These are phyloP conservation scores for Deakozyma indianensis DNA, from an alignment of 805 yeast genomes.

Conservation along the genomic window DNA sequence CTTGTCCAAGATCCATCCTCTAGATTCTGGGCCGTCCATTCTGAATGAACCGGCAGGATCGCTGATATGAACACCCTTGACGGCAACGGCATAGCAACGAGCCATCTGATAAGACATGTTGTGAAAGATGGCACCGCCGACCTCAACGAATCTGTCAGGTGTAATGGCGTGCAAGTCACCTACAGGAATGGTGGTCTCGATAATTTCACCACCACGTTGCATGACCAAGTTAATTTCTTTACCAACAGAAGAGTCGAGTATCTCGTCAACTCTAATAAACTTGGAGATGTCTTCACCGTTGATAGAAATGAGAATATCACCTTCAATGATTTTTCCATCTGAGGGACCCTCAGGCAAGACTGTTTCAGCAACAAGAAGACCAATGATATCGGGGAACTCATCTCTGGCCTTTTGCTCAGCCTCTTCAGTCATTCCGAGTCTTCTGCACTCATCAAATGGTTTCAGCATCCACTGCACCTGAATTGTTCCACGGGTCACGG, in stretches of 20 bases:
- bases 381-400: slow-evolving; percentile 58
- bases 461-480: slow-evolving; percentile 80
- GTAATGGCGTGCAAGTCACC: slow-evolving; percentile 73
- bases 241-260: slow-evolving; percentile 60
- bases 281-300: slow-evolving; percentile 50
- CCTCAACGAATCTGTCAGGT: slow-evolving; percentile 67
- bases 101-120: slow-evolving; percentile 83
- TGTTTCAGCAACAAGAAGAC: slow-evolving; percentile 70
- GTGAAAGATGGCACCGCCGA: slow-evolving; percentile 78
- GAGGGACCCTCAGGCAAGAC: slow-evolving; percentile 81
- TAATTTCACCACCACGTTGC: slow-evolving; percentile 60
- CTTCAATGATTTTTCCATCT: slow-evolving; percentile 57
- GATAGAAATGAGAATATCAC: slow-evolving; percentile 68
- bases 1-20: slow-evolving; percentile 72
- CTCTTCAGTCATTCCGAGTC: slow-evolving; percentile 67
- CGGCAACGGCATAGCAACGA: slow-evolving; percentile 69
- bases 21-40: slow-evolving; percentile 29
- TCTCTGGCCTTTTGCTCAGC: slow-evolving; percentile 59
- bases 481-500: slow-evolving; percentile 78
- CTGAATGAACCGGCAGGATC: slow-evolving; percentile 65
- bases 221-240: slow-evolving; percentile 38
- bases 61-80: slow-evolving; percentile 67
- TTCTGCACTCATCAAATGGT: slow-evolving; percentile 82
- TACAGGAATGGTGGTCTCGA: slow-evolving; percentile 36
- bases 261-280: slow-evolving; percentile 70